Conservation (phyloP, 2,329 filamentous ascomycete species). For the Basipetospora sp. region DNA sequence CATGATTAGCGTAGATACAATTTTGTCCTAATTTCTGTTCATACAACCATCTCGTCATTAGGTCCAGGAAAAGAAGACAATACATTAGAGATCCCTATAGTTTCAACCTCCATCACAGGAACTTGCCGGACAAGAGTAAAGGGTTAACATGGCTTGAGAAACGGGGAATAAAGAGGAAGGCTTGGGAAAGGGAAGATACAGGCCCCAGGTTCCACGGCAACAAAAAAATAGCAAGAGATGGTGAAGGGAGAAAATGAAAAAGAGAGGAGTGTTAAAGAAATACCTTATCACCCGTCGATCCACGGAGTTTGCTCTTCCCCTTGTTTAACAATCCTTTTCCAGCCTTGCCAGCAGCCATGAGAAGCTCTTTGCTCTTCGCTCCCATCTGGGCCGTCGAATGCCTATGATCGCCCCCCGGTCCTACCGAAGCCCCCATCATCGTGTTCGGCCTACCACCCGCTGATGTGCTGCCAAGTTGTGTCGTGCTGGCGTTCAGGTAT, state of each 20-base stretch:
- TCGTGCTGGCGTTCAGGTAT: slow-evolving; percentile 34
- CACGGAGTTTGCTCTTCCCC: slow-evolving; percentile 68
- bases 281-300: slow-evolving; percentile 65
- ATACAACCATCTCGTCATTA: slow-evolving; percentile 1
- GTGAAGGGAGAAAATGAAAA: slow-evolving; percentile 5
- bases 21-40: slow-evolving; percentile 1
- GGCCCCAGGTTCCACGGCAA: too few relatives aligned
- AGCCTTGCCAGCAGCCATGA: slow-evolving; percentile 74
- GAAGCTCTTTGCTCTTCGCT: slow-evolving; percentile 73
- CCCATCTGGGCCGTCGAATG: slow-evolving; percentile 52
- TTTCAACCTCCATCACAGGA: too few relatives aligned
- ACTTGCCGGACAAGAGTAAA: too few relatives aligned
- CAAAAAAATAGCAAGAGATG: slow-evolving; percentile 12
- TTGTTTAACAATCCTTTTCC: slow-evolving; percentile 86
- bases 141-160: too few relatives aligned
- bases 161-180: too few relatives aligned
- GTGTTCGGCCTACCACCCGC: too few relatives aligned
- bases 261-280: slow-evolving; percentile 45
- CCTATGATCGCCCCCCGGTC: slow-evolving; percentile 31
- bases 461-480: too few relatives aligned
- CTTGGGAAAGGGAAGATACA: too few relatives aligned
- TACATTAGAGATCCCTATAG: too few relatives aligned
- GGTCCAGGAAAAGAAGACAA: not conserved
- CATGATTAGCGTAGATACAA: not conserved
- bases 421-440: not conserved